These are phyloP conservation scores for Kalanchoe fedtschenkoi DNA, from an alignment of 164 flowering plant species.

Conservation along the genomic window DNA sequence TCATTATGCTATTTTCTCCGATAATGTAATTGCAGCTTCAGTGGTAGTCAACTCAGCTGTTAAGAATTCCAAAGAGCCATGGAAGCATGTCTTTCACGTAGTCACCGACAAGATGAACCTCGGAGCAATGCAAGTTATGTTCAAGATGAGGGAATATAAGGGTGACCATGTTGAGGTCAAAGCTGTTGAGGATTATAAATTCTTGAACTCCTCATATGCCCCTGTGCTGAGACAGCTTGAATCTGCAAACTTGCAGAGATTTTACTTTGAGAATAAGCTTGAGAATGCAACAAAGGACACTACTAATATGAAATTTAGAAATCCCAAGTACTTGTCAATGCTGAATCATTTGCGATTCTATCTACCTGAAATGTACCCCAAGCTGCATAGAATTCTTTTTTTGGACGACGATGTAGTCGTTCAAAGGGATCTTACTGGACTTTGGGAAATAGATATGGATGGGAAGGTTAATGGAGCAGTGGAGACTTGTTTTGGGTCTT, in stretches of 20 bases:
- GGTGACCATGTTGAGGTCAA: conserved; percentile 7
- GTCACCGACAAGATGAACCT: conserved; percentile 10
- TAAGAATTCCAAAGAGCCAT: conserved; percentile 2
- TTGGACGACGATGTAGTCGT: conserved; percentile 10
- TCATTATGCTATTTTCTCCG: conserved; percentile 11
- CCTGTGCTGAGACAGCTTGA: conserved; percentile 10
- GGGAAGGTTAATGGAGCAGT: conserved; percentile 11
- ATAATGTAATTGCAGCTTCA: conserved; percentile 9
- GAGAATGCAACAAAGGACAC: conserved; percentile 8
- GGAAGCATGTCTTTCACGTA: conserved; percentile 11
- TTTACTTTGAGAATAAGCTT: conserved; percentile 10
- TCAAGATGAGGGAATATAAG: not conserved
- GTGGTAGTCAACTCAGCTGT: conserved; percentile 9
- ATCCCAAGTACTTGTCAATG: conserved; percentile 10
- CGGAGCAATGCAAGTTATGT: conserved; percentile 9
- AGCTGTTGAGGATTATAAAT: conserved; percentile 7
- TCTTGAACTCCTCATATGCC: conserved; percentile 7
- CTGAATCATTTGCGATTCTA: conserved; percentile 9
- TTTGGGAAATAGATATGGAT: conserved; percentile 9
- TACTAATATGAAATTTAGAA: conserved; percentile 5
- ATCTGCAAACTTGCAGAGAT: conserved; percentile 6
- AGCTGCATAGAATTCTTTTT: conserved; percentile 8
- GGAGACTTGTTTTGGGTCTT: conserved; percentile 8
- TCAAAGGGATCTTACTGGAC: conserved; percentile 7
- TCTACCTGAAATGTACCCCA: conserved; percentile 9